Evolutionary conservation across 1,284 basidiomycete genomes (phyloP).

Genomic region (Ceratobasidium sp.): DNA sequence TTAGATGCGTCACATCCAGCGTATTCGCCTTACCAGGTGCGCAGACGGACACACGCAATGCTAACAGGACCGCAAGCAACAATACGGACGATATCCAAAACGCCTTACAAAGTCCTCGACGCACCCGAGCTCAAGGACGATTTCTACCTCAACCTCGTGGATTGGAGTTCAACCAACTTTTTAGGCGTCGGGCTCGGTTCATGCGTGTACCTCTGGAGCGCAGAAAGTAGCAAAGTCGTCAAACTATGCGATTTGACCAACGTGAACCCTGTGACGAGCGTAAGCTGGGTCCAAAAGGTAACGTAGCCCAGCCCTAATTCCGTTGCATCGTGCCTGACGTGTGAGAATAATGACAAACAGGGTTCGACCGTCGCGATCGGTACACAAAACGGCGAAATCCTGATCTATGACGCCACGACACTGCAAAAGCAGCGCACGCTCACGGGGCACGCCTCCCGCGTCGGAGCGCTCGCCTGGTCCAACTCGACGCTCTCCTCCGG

Average conservation of each 20-base stretch:
- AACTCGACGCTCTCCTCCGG: conserved; percentile 90
- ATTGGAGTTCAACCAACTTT: conserved; percentile 96
- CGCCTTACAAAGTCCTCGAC: conserved; percentile 97
- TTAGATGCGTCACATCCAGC: conserved; percentile 38
- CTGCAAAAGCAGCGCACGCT: conserved; percentile 82
- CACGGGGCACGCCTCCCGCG: conserved; percentile 88
- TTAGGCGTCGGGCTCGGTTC: conserved; percentile 93
- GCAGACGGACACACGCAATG: conserved; percentile 36
- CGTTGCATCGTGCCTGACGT: background rate
- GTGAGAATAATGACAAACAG: conserved; percentile 58
- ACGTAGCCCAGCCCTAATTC: conserved; percentile 53
- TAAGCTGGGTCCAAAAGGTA: conserved; percentile 93
- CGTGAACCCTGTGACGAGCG: conserved; percentile 82
- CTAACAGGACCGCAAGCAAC: conserved; percentile 75
- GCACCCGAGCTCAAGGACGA: conserved; percentile 93
- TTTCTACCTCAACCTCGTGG: conserved; percentile 98
- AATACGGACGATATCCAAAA: conserved; percentile 89
- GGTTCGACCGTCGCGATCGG: conserved; percentile 94
- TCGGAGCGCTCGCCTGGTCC: conserved; percentile 97
- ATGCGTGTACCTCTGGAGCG: conserved; percentile 98
- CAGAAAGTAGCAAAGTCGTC: conserved; percentile 91
- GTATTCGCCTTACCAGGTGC: conserved; percentile 37
- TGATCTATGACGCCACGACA: conserved; percentile 95
- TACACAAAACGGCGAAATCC: conserved; percentile 87
- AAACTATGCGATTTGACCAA: conserved; percentile 88